Base-by-base conservation (phyloP, 2,329 filamentous ascomycete species). In the Metarhizium robertsii region DNA sequence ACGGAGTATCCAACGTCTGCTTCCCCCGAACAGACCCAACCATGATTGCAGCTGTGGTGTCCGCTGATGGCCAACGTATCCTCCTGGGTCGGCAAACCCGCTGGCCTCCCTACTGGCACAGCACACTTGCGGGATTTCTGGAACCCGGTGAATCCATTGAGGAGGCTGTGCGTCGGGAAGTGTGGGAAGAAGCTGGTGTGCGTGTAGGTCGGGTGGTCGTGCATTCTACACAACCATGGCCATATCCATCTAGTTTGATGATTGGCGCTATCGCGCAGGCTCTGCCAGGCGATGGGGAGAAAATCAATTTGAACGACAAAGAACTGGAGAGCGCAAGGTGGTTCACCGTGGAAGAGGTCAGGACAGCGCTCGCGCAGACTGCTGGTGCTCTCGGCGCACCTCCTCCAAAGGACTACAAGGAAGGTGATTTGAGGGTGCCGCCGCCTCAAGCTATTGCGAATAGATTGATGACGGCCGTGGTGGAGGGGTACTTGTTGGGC, bases 21-120 rank as follows among this genome's bases (percentile, higher is more conserved):
- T 97, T 96, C 77, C 92, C 92, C 2, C 84, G 92, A 52, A 96
- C 92, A 2, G 92, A 96, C 64, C 91, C 92, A 1, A 95, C 90
- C 32, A 91, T 97, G 69, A 99, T 99, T 72, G 92, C 95, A 73
- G 92, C 92, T 0, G 86, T 96, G 11, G 82, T 97, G 36, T 95
- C 88, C 53, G 78, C 85, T 52, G 89, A 95, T 62, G 87, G 87
- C 52, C 80, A 85, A 61, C 83, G 84, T 58, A 74, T 96, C 43
- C 81, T 99, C 7, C 85, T 99, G 0, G 94, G 94, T 42, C 85
- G 94, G 14, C 84, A 89, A 66, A 88, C 88, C 71, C 81, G 89
- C 53, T 99, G 86, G 80, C 94, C 94, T 1, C 77, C 81, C 1
- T 69, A 88, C 69, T 96, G 88, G 89, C 96, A 92, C 76, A 90